Conservation (phyloP, 2,329 filamentous ascomycete genomes). For the Colletotrichum falcatum region DNA sequence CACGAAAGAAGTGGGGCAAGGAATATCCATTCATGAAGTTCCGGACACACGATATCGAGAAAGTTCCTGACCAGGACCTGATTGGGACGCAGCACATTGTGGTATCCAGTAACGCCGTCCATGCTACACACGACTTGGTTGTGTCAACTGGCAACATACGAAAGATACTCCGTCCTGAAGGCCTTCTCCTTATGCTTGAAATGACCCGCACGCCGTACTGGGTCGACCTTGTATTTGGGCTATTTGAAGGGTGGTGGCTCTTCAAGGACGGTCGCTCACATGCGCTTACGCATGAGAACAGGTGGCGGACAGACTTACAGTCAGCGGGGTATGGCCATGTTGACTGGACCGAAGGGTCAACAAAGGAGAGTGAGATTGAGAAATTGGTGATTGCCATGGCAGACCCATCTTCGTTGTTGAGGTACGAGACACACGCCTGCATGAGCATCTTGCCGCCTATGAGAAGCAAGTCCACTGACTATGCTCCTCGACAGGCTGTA, state of each 20-base stretch:
- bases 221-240: conserved; percentile 49
- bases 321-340: not conserved
- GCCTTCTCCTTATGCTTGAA: conserved; percentile 31
- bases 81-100: not conserved
- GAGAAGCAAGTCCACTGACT: not conserved
- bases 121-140: not conserved
- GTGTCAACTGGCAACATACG: not conserved
- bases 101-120: not conserved
- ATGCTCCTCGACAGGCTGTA: conserved; percentile 9
- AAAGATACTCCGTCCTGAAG: not conserved
- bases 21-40: not conserved
- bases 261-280: conserved; percentile 46
- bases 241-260: conserved; percentile 52
- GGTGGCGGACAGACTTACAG: not conserved
- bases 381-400: conserved; percentile 32
- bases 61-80: not conserved
- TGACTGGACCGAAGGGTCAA: not conserved
- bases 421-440: conserved; percentile 1
- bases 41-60: not conserved
- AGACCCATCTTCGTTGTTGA: not conserved
- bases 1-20: not conserved
- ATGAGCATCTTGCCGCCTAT: not conserved
- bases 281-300: conserved; percentile 14
- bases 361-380: conserved; percentile 35
- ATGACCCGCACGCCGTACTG: conserved; percentile 42